phyloP scores from a whole-genome alignment of 331 rosid species.

The Pyracantha coccinea region DNA sequence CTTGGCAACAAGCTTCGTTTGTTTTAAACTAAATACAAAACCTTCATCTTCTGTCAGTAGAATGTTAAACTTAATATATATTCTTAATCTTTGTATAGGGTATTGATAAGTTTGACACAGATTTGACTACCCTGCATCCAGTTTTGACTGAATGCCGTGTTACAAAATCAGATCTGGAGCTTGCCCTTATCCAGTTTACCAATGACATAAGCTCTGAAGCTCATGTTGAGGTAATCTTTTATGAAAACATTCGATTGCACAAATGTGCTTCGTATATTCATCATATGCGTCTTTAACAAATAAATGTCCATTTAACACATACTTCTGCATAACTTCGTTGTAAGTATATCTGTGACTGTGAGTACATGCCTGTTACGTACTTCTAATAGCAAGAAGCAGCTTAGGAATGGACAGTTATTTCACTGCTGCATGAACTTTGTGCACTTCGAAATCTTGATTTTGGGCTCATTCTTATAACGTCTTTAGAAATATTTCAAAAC shows the following conservation, averaged over 20 bases:
- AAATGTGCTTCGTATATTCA: not conserved
- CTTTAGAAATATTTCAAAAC: not conserved
- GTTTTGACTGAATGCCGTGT: constrained; percentile 87
- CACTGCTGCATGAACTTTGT: not conserved
- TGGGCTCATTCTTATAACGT: not conserved
- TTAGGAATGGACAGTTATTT: not conserved
- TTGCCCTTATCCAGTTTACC: constrained; percentile 75
- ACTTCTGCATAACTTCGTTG: not conserved
- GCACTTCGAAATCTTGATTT: not conserved
- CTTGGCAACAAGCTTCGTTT: not conserved
- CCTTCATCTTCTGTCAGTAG: not conserved
- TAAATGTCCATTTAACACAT: not conserved
- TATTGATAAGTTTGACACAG: constrained; percentile 54
- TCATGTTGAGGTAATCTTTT: constrained; percentile 64
- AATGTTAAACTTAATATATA: not conserved
- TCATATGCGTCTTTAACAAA: not conserved
- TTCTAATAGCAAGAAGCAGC: not conserved
- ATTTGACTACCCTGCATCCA: constrained; percentile 69
- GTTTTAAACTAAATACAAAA: not conserved
- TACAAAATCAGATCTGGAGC: constrained; percentile 70
- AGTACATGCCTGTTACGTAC: not conserved
- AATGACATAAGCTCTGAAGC: constrained; percentile 93
- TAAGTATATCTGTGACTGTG: not conserved
- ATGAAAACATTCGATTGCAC: not conserved
- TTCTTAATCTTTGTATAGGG: constrained; percentile 37